Conservation (phyloP, 495 filamentous ascomycete genomes). For the Saxophila tyrrhenica region DNA sequence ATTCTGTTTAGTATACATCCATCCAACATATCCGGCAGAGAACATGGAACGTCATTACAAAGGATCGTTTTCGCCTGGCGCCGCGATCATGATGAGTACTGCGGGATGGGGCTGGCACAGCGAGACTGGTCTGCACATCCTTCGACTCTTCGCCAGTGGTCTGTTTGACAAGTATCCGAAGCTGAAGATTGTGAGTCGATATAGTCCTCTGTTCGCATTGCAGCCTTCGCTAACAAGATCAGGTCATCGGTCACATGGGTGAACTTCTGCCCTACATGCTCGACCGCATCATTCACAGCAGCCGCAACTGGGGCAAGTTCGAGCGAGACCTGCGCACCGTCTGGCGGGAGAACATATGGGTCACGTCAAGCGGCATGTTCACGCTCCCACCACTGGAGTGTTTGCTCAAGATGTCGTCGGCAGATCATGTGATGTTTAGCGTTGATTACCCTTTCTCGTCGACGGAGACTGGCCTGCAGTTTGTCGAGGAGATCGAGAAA, state of each 20-base stretch:
- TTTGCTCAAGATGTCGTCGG: not conserved
- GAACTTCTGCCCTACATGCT: conserved; percentile 15
- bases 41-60: conserved; percentile 26
- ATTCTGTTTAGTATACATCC: no score
- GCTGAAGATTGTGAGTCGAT: conserved; percentile 38
- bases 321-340: conserved; percentile 4
- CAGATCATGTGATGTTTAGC: conserved; percentile 14
- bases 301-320: not conserved
- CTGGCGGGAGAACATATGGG: conserved; percentile 17
- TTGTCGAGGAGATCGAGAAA: conserved; percentile 10
- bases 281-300: conserved; percentile 1
- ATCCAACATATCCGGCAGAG: conserved; percentile 37
- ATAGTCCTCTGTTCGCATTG: no score
- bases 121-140: conserved; percentile 36
- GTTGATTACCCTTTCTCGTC: conserved; percentile 13
- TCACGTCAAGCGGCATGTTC: conserved; percentile 17
- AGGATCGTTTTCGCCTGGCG: conserved; percentile 30
- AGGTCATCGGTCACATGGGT: conserved; percentile 38
- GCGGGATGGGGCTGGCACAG: conserved; percentile 38
- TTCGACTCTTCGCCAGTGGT: conserved; percentile 33
- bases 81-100: conserved; percentile 29
- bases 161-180: conserved; percentile 41
- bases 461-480: conserved; percentile 4
- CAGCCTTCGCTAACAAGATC: no score
- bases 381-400: conserved; percentile 9